Base-by-base conservation (phyloP, 768 basidiomycete genomes). In the Termitomyces heimii region DNA sequence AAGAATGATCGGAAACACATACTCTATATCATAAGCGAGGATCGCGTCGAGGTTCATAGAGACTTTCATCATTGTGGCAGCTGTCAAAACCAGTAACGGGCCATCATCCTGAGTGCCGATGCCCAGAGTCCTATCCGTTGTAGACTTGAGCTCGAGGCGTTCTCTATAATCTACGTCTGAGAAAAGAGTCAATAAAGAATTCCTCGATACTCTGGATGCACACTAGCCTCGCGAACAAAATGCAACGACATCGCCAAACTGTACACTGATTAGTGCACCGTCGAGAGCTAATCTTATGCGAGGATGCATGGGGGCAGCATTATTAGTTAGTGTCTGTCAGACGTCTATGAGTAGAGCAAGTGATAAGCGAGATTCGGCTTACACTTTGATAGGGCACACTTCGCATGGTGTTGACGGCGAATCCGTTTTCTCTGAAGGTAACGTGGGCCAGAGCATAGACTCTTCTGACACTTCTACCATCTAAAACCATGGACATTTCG, bases 341-440 rank as follows among this genome's bases (percentile, higher is more conserved):
- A 34, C 24, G 29, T 53, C 42, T 34, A n/a, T 55, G 46, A 49
- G 34, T 26, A 3, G 47, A 32, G 29, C 13, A 20, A 32, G 43
- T 20, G 10, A 7, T 24, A 5, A 16, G 22, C 13, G 44, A 13
- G 53, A 22, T 12, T 14, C 20, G n/a, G 73, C 85, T 64, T 62
- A 92, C 89, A 57, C 84, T 85, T 68, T 91, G 85, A 65, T 91
- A 92, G 7, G 90, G 90, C 12, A 92, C 84, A 34, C 74, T 75
- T 42, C 74, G 78, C 37, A 88, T 71, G 18, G 73, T 74, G 34
- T 79, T 69, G 14, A 85, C 76, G 26, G 68, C 65, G 67, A 85
- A 80, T 2, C 62, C 60, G 12, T 76, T 77, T 5, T 72, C 71
- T 24, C 67, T 60, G 53, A 71, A 66, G n/a, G 77, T 70, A 16